Base-by-base conservation (phyloP, 2,329 filamentous ascomycete genomes). In the Clonostachys solani region DNA sequence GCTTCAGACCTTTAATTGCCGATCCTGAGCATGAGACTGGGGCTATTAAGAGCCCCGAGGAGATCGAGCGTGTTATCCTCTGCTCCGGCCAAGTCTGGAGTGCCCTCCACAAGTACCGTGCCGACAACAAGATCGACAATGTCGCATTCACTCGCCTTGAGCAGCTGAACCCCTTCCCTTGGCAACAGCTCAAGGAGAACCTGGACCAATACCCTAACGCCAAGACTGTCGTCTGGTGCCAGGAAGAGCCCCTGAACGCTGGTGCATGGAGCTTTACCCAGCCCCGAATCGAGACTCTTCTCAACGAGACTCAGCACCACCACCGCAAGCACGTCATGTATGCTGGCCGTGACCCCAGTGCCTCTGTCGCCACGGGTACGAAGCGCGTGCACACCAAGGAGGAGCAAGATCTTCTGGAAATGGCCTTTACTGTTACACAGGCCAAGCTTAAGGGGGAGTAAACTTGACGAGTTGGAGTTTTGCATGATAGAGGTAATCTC, bases 311-410 rank as follows among this genome's bases (percentile, higher is more conserved):
- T 1, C 72, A 94, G 72, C 78, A 95, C 72, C 92, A 97, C 75
- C 84, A 95, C 72, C 84, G 88, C 64, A 92, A 95, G 73, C 89
- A 95, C 72, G 90, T 96, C 64, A 89, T 96, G 83, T 99, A 97
- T 69, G 94, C 94, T 50, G 94, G 94, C 56, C 87, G 94, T 59
- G 86, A 91, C 71, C 92, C 92, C 34, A 95, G 89, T 62, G 92
- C 94, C 16, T 92, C 87, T 54, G 92, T 97, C 23, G 94, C 94
- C 37, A 96, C 92, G 46, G 94, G 94, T 68, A 73, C 92, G 63
- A 99, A 99, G 84, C 74, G 78, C 40, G 82, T 79, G 47, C 94
- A 99, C 70, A 74, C 84, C 70, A 95, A 92, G 80, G 92, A 97
- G 75, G 94, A 97, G 79, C 79, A 87, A 65, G 89, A 94, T 43